A percentile compares a stretch with the other conserved stretches of the same genome.
Conservation (phyloP, 768 basidiomycete species). For the Tricholoma sp. region DNA sequence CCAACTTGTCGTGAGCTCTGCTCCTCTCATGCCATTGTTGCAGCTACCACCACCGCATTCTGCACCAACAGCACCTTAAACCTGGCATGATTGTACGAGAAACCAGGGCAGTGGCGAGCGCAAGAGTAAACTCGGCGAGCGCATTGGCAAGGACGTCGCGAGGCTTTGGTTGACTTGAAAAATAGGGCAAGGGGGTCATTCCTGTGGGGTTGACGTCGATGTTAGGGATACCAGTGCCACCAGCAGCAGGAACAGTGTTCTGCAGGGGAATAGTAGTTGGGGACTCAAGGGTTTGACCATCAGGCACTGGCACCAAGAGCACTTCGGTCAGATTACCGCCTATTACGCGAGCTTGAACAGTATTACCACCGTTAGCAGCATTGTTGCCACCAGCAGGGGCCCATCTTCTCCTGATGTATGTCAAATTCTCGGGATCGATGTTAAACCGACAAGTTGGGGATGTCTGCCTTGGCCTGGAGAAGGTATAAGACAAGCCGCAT, state of each 20-base stretch:
- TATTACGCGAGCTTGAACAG: neutral
- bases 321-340: neutral
- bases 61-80: neutral
- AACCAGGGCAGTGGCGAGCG: neutral
- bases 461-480: constrained; percentile 70
- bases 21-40: neutral
- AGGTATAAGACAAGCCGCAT: constrained; percentile 75
- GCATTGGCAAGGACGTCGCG: neutral
- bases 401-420: constrained; percentile 33
- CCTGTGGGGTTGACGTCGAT: neutral
- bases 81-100: neutral
- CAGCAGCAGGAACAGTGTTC: neutral
- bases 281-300: no score
- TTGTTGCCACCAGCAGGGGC: constrained; percentile 8
- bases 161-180: neutral
- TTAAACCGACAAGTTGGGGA: constrained; percentile 84
- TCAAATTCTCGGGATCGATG: constrained; percentile 74
- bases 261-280: neutral
- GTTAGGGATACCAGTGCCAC: neutral
- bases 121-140: neutral
- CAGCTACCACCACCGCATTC: neutral
- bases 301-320: no score
- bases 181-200: no score
- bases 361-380: neutral
- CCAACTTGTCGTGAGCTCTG: neutral